Evolutionary conservation across 345 rosid genomes (phyloP).

Genomic region (Nasturtium officinale): DNA sequence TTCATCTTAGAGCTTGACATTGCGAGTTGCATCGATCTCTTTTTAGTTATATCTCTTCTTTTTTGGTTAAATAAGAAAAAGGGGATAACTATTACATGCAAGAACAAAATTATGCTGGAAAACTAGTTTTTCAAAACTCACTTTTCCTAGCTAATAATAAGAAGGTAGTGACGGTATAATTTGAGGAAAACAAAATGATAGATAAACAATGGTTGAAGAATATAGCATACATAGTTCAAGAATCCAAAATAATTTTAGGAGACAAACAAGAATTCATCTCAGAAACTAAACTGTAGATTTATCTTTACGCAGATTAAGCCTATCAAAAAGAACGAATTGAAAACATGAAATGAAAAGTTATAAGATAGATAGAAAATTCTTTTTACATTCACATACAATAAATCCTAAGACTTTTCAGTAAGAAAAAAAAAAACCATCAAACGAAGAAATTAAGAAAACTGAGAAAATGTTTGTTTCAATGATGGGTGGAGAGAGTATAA

Average conservation of each 20-base stretch:
- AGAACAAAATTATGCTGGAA: constrained; percentile 1
- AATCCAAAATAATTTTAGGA: neutral
- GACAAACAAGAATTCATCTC: constrained; percentile 24
- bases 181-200: neutral
- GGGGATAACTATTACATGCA: constrained; percentile 1
- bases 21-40: constrained; percentile 23
- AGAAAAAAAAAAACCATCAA: constrained; percentile 18
- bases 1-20: constrained; percentile 77
- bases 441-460: constrained; percentile 43
- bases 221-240: neutral
- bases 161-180: neutral
- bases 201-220: neutral
- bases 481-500: constrained; percentile 33
- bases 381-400: neutral
- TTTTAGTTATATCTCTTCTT: neutral
- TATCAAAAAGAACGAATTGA: constrained; percentile 4
- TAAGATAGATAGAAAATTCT: neutral
- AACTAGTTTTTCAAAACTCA: constrained; percentile 4
- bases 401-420: constrained; percentile 6
- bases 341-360: neutral
- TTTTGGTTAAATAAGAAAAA: neutral
- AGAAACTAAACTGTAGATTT: neutral
- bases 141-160: neutral
- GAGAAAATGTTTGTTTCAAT: constrained; percentile 40
- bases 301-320: neutral